phyloP scores from a whole-genome alignment of 2,329 filamentous ascomycete species.

The Sporothrix inflata region DNA sequence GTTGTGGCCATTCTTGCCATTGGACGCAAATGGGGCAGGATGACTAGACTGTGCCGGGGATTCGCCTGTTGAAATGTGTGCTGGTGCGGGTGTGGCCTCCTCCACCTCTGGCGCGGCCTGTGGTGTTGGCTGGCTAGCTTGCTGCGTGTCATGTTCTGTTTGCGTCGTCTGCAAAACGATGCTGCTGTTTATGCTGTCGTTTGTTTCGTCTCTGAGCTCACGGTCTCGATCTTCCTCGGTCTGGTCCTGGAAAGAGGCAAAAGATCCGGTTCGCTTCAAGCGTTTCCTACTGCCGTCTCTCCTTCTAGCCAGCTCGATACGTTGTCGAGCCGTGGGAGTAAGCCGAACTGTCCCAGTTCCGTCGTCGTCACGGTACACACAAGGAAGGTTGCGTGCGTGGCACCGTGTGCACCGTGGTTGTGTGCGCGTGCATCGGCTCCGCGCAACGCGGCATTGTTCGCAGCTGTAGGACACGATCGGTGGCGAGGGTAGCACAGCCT shows the following conservation, averaged over 20 bases:
- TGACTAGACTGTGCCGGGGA: background rate
- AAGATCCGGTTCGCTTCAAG: too few relatives aligned
- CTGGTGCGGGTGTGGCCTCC: too few relatives aligned
- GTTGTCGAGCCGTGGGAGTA: background rate
- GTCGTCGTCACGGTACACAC: background rate
- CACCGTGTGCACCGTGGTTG: background rate
- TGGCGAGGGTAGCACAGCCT: background rate
- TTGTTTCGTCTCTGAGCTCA: background rate
- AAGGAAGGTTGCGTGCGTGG: background rate
- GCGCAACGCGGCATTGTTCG: background rate
- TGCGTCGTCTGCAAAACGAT: background rate
- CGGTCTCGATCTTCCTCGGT: too few relatives aligned
- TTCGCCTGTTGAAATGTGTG: too few relatives aligned
- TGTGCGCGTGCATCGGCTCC: conserved; percentile 1
- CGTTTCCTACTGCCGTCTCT: background rate
- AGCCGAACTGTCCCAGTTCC: background rate
- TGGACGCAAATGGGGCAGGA: background rate
- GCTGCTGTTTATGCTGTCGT: background rate
- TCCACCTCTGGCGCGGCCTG: too few relatives aligned
- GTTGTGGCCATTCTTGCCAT: background rate
- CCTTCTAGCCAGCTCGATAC: background rate
- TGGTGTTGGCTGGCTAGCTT: too few relatives aligned
- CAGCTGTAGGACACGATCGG: background rate
- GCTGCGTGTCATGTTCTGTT: too few relatives aligned
- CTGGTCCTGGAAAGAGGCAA: too few relatives aligned